Base-by-base conservation (phyloP, 306 rosid species). In the Boehmeria nivea region DNA sequence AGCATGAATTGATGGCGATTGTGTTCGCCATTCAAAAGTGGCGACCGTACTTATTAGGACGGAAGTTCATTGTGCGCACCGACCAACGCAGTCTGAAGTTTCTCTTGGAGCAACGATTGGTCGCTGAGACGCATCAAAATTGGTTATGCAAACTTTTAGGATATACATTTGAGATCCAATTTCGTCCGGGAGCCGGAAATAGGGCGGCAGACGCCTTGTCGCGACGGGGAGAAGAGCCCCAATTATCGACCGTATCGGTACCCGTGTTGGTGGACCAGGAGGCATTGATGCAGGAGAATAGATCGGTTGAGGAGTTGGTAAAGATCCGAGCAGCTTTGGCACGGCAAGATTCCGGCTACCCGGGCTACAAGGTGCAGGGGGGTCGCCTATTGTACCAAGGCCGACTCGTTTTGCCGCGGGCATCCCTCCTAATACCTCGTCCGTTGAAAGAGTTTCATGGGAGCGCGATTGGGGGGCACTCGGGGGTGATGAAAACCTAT, bases 11-110 rank as follows among this genome's bases (percentile, higher is more conserved):
- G 3, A 17, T 55, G 17, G 24, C 46, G 3, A 33, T 55, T 0
- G 60, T 55, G 13, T 7, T 55, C 1, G 60, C 44, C 1, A 36
- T 53, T 3, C 1, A 55, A 55, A 55, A 55, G 19, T 55, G n/a
- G 43, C 12, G 26, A 4, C 27, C 25, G 0, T 55, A 3, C 26
- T 12, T 55, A 0, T 11, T 36, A 1, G 60, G 46, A 16, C 1
- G 44, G 10, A 6, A 36, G 5, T 55, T 55, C 17, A 8, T 18
- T 8, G 26, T 55, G 15, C n/a, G n/a, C n/a, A n/a, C n/a, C n/a
- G n/a, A n/a, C n/a, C n/a, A n/a, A n/a, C n/a, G n/a, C n/a, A n/a
- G n/a, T n/a, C n/a, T n/a, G n/a, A n/a, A n/a, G n/a, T n/a, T n/a
- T n/a, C n/a, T n/a, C n/a, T n/a, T n/a, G 12, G n/a, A 20, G 12